Evolutionary conservation across 176 grass and related monocot genomes (phyloP).

Genomic region (Oryza rufipogon): DNA sequence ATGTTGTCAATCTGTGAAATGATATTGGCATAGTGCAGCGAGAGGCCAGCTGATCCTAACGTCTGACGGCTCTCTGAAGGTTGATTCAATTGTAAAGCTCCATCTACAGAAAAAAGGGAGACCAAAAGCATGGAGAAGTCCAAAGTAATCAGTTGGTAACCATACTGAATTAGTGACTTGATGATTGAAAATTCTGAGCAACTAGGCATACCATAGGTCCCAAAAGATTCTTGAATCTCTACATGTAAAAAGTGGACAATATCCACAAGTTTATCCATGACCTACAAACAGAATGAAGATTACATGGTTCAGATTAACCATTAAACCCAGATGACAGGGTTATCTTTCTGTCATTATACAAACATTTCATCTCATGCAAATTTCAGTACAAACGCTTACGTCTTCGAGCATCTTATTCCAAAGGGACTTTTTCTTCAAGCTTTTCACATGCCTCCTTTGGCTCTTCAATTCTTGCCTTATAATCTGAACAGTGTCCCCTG

Average conservation of each 20-base stretch:
- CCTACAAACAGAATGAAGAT: slow-evolving; percentile 45
- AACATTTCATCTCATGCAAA: not conserved
- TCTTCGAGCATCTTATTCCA: slow-evolving; percentile 67
- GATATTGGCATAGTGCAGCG: slow-evolving; percentile 96
- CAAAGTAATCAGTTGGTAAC: slow-evolving; percentile 8
- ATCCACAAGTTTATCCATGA: slow-evolving; percentile 92
- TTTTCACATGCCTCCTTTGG: slow-evolving; percentile 68
- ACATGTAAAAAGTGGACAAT: slow-evolving; percentile 91
- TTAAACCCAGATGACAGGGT: slow-evolving; percentile 3
- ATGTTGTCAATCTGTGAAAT: slow-evolving; percentile 93
- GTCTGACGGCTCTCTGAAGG: slow-evolving; percentile 46
- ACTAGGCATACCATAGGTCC: slow-evolving; percentile 62
- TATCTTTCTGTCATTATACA: not conserved
- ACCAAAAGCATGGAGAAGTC: not conserved
- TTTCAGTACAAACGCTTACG: slow-evolving; percentile 44
- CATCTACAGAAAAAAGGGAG: slow-evolving; percentile 30
- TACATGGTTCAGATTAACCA: slow-evolving; percentile 15
- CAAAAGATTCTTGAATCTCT: slow-evolving; percentile 85
- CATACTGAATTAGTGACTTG: not conserved
- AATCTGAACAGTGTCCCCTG: slow-evolving; percentile 75
- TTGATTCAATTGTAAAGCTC: slow-evolving; percentile 36
- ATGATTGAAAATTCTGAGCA: not conserved
- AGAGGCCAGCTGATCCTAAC: slow-evolving; percentile 82
- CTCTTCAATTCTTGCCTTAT: slow-evolving; percentile 75
- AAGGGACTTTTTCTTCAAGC: slow-evolving; percentile 82